Evolutionary conservation across 352 stramenopile species (phyloP).

Genomic region (Phytophthora capsici): DNA sequence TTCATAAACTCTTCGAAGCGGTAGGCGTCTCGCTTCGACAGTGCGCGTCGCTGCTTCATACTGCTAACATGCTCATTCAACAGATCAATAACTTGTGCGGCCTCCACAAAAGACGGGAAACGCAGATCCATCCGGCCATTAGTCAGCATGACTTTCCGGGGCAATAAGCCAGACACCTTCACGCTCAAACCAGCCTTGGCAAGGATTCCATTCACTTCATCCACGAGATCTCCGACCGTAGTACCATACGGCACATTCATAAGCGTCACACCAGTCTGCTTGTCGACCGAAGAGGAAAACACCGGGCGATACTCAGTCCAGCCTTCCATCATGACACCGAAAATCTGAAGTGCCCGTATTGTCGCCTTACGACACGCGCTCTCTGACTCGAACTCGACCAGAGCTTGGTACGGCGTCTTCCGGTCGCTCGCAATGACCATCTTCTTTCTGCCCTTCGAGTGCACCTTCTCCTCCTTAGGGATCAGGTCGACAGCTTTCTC

Average conservation of each 20-base stretch:
- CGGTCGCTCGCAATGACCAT: slow-evolving; percentile 76
- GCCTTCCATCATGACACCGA: slow-evolving; percentile 87
- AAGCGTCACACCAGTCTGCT: slow-evolving; percentile 65
- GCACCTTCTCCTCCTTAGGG: slow-evolving; percentile 31
- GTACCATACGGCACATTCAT: slow-evolving; percentile 85
- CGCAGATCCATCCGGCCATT: slow-evolving; percentile 80
- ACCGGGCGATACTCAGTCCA: slow-evolving; percentile 86
- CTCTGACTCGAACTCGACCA: slow-evolving; percentile 78
- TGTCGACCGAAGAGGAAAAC: slow-evolving; percentile 62
- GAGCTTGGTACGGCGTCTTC: slow-evolving; percentile 71
- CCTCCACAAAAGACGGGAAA: slow-evolving; percentile 76
- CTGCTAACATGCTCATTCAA: slow-evolving; percentile 55
- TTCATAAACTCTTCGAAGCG: slow-evolving; percentile 48
- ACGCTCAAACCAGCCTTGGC: slow-evolving; percentile 53
- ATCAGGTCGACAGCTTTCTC: slow-evolving; percentile 20
- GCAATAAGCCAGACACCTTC: slow-evolving; percentile 60
- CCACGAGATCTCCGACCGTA: slow-evolving; percentile 59
- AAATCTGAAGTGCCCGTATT: slow-evolving; percentile 85
- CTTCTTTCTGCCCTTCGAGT: slow-evolving; percentile 53
- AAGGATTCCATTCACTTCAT: slow-evolving; percentile 67
- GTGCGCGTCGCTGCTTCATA: slow-evolving; percentile 62
- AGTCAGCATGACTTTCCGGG: slow-evolving; percentile 69
- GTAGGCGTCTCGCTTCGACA: slow-evolving; percentile 49
- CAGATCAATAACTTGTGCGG: slow-evolving; percentile 75
- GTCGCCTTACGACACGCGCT: slow-evolving; percentile 58